Evolutionary conservation across 2,329 filamentous ascomycete species (phyloP).

Genomic region (Chrysoporthe deuterocubensis): DNA sequence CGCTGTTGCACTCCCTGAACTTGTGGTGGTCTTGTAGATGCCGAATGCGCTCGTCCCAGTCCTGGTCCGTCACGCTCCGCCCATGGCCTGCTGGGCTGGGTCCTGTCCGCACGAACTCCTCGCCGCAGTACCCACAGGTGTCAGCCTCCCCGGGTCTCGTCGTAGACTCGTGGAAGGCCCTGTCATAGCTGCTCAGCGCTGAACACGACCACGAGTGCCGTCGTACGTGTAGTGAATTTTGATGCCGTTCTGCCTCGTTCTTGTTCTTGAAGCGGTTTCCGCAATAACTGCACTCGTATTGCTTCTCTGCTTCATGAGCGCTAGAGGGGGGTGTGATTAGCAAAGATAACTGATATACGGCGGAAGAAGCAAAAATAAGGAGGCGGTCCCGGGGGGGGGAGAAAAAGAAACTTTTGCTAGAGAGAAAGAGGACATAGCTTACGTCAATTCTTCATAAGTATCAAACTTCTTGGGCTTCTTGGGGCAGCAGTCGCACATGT

Average conservation of each 20-base stretch:
- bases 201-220: conserved; percentile 97
- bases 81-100: conserved; percentile 43
- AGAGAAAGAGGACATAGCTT: conserved; percentile 41
- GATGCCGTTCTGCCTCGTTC: conserved; percentile 94
- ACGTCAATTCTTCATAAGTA: conserved; percentile 81
- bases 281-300: conserved; percentile 92
- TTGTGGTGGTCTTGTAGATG: conserved; percentile 94
- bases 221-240: conserved; percentile 90
- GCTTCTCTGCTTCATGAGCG: conserved; percentile 89
- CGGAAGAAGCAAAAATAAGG: background rate
- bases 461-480: conserved; percentile 98
- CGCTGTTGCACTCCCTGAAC: conserved; percentile 96
- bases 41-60: conserved; percentile 85
- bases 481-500: conserved; percentile 90
- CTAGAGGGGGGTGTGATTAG: conserved; percentile 49
- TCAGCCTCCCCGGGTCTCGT: conserved; percentile 70
- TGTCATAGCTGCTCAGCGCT: conserved; percentile 75
- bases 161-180: conserved; percentile 84
- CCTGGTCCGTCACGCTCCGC: conserved; percentile 69
- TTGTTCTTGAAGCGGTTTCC: conserved; percentile 98
- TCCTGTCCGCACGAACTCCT: conserved; percentile 72
- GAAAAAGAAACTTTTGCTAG: background rate
- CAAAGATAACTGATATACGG: background rate
- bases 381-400: too few relatives aligned
- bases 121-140: conserved; percentile 92